Percentiles rank a stretch among this genome's conserved stretches.
Conservation (phyloP, 177 flowering plant genomes). For the Vitis hybrid region DNA sequence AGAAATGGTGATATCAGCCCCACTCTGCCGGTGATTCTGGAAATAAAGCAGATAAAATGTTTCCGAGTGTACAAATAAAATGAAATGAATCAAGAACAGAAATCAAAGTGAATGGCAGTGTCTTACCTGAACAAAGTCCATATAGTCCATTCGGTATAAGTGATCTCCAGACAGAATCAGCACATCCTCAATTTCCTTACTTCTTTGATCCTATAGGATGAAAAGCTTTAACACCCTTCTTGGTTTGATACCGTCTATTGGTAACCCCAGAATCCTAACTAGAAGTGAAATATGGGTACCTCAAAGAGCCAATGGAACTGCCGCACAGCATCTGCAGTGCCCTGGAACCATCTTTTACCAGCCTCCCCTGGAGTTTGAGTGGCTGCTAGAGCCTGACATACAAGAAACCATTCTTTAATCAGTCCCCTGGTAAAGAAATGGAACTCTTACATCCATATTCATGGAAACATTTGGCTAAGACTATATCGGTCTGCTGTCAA, state of each 20-base stretch:
- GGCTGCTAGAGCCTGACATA: constrained; percentile 76
- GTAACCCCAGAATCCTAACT: too few relatives aligned
- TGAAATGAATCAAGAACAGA: background rate
- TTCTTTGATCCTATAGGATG: constrained; percentile 64
- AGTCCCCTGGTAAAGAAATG: background rate
- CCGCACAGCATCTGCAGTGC: constrained; percentile 97
- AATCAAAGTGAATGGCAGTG: background rate
- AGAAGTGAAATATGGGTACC: constrained; percentile 36
- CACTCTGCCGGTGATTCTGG: constrained; percentile 85
- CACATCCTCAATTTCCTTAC: constrained; percentile 83
- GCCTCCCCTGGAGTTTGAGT: constrained; percentile 92
- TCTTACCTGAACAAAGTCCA: constrained; percentile 85
- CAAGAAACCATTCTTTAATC: background rate
- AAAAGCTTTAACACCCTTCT: background rate
- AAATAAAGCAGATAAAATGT: constrained; percentile 7
- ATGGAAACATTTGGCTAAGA: too few relatives aligned
- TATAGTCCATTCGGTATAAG: constrained; percentile 90
- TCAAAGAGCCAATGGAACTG: constrained; percentile 97
- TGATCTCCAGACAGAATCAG: constrained; percentile 95
- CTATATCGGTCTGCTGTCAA: too few relatives aligned
- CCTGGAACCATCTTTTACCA: constrained; percentile 89
- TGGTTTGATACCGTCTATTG: background rate
- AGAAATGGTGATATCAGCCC: constrained; percentile 89
- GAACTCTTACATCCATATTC: background rate
- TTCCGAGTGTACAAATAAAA: background rate